Evolutionary conservation across 352 stramenopile species (phyloP), one percentile per base, ranked within the genome.

Genomic region (Salisapilia sapeloensis): DNA sequence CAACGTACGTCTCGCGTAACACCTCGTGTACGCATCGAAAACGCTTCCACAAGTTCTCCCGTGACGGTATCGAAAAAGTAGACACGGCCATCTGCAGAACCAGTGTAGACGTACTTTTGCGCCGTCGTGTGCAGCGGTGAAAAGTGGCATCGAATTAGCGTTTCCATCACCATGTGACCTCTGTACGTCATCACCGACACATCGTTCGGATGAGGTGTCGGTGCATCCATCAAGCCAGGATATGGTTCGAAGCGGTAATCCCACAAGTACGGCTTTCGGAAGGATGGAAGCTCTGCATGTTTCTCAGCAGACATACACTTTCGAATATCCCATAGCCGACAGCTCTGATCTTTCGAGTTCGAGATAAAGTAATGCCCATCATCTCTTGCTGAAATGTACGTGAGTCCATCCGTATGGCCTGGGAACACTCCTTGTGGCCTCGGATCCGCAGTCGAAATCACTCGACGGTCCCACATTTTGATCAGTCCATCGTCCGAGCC

Each of bases 281-380:
- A 77, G 26, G 53, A 33, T 7, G 46, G 52, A 20, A 70, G 17
- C 24, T 63, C 35, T 15, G 65, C 54, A 22, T 70, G 48, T 17
- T 58, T 33, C 4, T 71, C 44, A 10, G 65, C 48, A 3, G 58
- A 76, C 20, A 65, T 46, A 40, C 69, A 89, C 40, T 86, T 85
- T 17, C 74, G 62, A 16, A 86, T 54, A 39, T 90, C 75, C 70
- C 70, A 90, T 8, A 90, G 70, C 49, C 85, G 86, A 31, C 53
- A 71, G 9, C 56, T 82, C 42, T 86, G 75, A 34, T 90, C 74
- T 33, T 90, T 90, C 0, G 67, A 52, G 48, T 90, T 90, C n/a
- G 74, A 90, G 16, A 90, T 52, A 33, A 90, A 90, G 35, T 90
- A 90, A 48, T 82, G 83, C 3, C 70, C 75, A 44, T 90, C 75